A percentile compares a stretch with the other conserved stretches of the same genome.
phyloP scores from a whole-genome alignment of 371 early-diverging fungal genomes.

The Blakeslea trispora region DNA sequence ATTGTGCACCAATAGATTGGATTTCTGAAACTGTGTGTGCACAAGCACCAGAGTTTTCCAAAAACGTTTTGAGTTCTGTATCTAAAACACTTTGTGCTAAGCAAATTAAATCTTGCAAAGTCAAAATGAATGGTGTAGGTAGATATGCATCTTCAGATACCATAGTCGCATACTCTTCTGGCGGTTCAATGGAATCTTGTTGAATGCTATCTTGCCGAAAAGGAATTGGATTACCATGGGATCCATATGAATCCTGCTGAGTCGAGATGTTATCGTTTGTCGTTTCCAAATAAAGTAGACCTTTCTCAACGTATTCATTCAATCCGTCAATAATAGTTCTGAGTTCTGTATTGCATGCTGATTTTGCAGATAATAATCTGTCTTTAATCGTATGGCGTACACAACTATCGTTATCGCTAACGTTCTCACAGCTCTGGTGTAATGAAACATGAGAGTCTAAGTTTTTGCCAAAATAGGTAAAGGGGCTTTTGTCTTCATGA shows the following conservation, averaged over 20 bases:
- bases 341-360: conserved; percentile 52
- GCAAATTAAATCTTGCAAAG: conserved; percentile 58
- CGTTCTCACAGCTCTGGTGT: background rate
- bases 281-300: conserved; percentile 62
- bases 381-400: conserved; percentile 34
- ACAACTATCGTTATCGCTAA: background rate
- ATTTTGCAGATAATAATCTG: conserved; percentile 43
- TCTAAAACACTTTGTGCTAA: conserved; percentile 61
- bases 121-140: conserved; percentile 63
- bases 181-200: background rate
- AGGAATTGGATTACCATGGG: background rate
- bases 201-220: background rate
- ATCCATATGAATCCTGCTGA: conserved; percentile 6
- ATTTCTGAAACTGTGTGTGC: conserved; percentile 58
- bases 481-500: conserved; percentile 15
- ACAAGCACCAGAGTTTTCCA: conserved; percentile 55
- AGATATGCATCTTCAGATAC: conserved; percentile 58
- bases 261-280: conserved; percentile 28
- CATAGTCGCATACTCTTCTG: conserved; percentile 5
- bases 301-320: conserved; percentile 71
- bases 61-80: conserved; percentile 52
- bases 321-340: conserved; percentile 73
- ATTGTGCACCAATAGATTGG: conserved; percentile 46
- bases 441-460: conserved; percentile 4
- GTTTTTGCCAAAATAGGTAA: conserved; percentile 14